Evolutionary conservation across 257 asterid genomes (phyloP).

Genomic region (Primulina huaijiensis): DNA sequence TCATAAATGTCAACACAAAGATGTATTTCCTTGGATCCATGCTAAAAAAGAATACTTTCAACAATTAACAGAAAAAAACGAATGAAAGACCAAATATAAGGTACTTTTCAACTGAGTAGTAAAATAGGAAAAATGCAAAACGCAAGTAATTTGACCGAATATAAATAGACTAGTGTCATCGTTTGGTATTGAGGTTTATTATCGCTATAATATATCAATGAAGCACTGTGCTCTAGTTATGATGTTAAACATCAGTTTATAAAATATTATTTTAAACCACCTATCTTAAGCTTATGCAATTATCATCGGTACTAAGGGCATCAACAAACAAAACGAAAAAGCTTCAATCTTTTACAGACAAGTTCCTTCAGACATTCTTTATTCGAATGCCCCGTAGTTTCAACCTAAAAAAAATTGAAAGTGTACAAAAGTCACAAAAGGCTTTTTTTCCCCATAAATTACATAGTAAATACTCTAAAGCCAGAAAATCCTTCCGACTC

Average conservation of each 20-base stretch:
- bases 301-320: background rate
- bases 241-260: background rate
- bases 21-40: conserved; percentile 52
- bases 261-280: background rate
- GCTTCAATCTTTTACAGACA: background rate
- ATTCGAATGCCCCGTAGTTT: background rate
- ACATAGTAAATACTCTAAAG: background rate
- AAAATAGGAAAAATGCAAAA: background rate
- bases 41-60: conserved; percentile 42
- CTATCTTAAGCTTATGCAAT: background rate
- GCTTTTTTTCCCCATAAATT: background rate
- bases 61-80: conserved; percentile 20
- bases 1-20: conserved; percentile 75
- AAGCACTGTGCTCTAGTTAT: background rate
- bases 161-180: background rate
- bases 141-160: background rate
- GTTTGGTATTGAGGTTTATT: background rate
- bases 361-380: background rate
- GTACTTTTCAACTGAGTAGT: background rate
- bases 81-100: background rate
- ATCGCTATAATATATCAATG: background rate
- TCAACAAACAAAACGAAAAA: background rate
- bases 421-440: too few species aligned
- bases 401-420: background rate
- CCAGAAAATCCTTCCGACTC: background rate